A percentile compares a stretch with the other conserved stretches of the same genome.
Conservation (phyloP, 352 stramenopile genomes). For the Elongisporangium undulatum region DNA sequence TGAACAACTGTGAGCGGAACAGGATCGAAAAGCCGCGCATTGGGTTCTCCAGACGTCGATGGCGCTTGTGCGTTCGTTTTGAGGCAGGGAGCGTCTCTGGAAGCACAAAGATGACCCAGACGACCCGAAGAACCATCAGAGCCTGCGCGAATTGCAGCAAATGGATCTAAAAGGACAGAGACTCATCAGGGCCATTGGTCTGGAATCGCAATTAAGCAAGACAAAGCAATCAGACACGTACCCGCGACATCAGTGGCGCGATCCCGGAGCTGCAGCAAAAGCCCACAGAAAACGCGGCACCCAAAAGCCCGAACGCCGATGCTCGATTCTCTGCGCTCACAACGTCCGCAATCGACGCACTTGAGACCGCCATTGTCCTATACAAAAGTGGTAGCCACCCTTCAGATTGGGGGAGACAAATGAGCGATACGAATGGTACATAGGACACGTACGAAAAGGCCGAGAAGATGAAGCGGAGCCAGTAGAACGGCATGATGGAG, state of each 20-base stretch:
- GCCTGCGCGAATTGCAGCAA: slow-evolving; percentile 38
- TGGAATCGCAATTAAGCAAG: not conserved
- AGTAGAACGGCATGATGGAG: slow-evolving; percentile 58
- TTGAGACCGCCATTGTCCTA: slow-evolving; percentile 53
- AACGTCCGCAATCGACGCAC: slow-evolving; percentile 56
- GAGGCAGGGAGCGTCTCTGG: slow-evolving; percentile 47
- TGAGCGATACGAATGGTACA: not conserved
- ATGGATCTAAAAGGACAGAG: slow-evolving; percentile 21
- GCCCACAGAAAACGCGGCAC: slow-evolving; percentile 43
- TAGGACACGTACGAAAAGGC: slow-evolving; percentile 39
- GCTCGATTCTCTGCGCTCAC: slow-evolving; percentile 48
- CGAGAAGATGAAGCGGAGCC: slow-evolving; percentile 45
- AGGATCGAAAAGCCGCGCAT: slow-evolving; percentile 64
- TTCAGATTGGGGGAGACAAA: not conserved
- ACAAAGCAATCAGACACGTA: slow-evolving; percentile 11
- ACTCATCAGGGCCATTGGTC: not conserved
- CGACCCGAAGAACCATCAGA: slow-evolving; percentile 43
- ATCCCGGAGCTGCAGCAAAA: slow-evolving; percentile 52
- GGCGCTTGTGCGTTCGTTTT: slow-evolving; percentile 24
- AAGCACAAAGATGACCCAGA: slow-evolving; percentile 53
- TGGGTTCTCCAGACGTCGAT: slow-evolving; percentile 43
- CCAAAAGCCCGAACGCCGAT: slow-evolving; percentile 51
- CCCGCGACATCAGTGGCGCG: slow-evolving; percentile 46
- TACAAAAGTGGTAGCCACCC: not conserved
- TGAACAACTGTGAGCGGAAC: slow-evolving; percentile 55